Percentiles rank a stretch among this genome's conserved stretches.
These are phyloP conservation scores for Chamaecyparis obtusa DNA, from an alignment of 75 land plant species.

Conservation along the genomic window DNA sequence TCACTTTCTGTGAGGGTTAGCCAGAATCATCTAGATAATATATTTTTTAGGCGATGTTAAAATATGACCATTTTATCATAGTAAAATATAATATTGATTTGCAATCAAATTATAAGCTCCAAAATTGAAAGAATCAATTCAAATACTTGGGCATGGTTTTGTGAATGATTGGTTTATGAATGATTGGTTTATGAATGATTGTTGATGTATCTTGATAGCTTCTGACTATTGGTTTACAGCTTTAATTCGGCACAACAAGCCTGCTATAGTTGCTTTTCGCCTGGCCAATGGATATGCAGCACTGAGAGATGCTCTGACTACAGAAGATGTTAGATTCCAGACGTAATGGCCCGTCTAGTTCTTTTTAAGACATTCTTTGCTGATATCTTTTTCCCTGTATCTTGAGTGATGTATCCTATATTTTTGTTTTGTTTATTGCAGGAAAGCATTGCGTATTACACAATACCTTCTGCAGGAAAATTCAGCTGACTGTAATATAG, in stretches of 20 bases:
- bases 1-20: background rate
- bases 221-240: conserved; percentile 46
- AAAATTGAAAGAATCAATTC: background rate
- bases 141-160: background rate
- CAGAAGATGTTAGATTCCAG: conserved; percentile 75
- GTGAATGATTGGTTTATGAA: background rate
- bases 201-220: background rate
- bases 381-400: background rate
- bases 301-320: conserved; percentile 73
- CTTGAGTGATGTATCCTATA: background rate
- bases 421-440: conserved; percentile 26
- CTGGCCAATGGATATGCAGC: conserved; percentile 87
- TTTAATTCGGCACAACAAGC: conserved; percentile 82
- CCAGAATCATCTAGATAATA: background rate
- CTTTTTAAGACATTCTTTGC: background rate
- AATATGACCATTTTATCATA: background rate
- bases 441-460: conserved; percentile 89
- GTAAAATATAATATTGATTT: background rate
- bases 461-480: conserved; percentile 88
- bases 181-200: background rate
- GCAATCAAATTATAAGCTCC: background rate
- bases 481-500: conserved; percentile 57
- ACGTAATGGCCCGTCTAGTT: conserved; percentile 40
- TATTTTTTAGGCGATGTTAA: background rate
- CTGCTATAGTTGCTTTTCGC: conserved; percentile 75